A percentile compares a stretch with the other conserved stretches of the same genome.
Conservation (phyloP, 2,329 filamentous ascomycete species). For the Coniochaeta sp. region DNA sequence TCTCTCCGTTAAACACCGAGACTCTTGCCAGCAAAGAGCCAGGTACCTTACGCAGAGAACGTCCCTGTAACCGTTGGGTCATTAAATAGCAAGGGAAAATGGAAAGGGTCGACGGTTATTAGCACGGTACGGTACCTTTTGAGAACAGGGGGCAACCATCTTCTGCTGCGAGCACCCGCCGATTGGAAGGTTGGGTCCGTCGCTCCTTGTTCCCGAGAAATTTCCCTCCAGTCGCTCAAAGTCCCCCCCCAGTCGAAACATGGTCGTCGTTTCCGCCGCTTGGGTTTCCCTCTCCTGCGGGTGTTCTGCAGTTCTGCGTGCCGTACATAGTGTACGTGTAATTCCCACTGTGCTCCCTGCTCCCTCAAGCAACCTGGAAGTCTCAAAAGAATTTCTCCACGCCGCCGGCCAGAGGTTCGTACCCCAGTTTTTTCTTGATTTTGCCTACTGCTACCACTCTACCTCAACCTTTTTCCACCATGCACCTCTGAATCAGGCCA, state of each 20-base stretch:
- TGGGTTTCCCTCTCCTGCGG: background rate
- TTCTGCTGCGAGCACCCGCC: background rate
- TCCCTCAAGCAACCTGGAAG: too few species aligned
- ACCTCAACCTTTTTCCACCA: too few species aligned
- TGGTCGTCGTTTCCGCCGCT: background rate
- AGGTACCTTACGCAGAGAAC: too few species aligned
- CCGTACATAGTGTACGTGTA: too few species aligned
- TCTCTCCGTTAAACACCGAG: too few species aligned
- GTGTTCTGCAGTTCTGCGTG: background rate
- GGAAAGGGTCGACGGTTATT: background rate
- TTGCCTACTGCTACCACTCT: background rate
- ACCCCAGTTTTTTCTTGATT: constrained; percentile 1
- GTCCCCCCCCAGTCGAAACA: background rate
- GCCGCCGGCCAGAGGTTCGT: too few species aligned
- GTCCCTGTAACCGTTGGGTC: too few species aligned
- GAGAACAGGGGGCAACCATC: background rate
- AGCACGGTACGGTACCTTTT: background rate
- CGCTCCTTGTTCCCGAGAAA: constrained; percentile 2
- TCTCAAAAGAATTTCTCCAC: too few species aligned
- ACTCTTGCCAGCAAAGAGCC: background rate
- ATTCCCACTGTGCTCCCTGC: background rate
- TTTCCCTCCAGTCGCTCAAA: background rate
- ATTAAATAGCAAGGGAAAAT: background rate
- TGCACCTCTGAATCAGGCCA: background rate
- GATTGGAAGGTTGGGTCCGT: background rate